Percentiles rank a stretch among this genome's conserved stretches.
These are phyloP conservation scores for Bretschneidera sinensis DNA, from an alignment of 345 rosid genomes.

Conservation along the genomic window DNA sequence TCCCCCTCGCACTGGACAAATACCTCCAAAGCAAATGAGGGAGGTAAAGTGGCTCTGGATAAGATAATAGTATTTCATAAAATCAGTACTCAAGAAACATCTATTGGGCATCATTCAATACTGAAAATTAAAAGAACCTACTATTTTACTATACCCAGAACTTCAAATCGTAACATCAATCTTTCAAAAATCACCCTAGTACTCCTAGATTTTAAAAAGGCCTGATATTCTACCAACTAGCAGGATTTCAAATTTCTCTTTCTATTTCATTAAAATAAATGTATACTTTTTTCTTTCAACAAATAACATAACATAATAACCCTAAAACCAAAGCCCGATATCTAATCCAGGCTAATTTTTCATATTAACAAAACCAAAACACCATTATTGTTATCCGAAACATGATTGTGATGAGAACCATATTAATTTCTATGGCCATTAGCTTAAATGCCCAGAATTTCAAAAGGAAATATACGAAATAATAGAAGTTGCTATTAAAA, in stretches of 20 bases:
- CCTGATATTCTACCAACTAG: too few species aligned
- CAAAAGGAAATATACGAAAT: neutral
- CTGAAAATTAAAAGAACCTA: neutral
- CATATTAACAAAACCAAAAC: too few species aligned
- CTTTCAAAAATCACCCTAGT: too few species aligned
- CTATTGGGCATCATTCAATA: neutral
- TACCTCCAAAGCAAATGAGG: conserved; percentile 97
- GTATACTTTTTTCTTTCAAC: neutral
- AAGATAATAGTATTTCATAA: conserved; percentile 6
- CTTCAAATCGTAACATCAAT: neutral
- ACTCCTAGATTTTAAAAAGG: too few species aligned
- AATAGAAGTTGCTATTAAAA: neutral
- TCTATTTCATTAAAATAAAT: too few species aligned
- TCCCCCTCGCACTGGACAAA: conserved; percentile 93
- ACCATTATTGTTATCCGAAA: too few species aligned
- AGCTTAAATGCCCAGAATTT: neutral
- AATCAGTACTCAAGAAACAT: neutral
- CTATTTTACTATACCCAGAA: neutral
- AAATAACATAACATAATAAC: neutral
- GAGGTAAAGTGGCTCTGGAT: conserved; percentile 91
- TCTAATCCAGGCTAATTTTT: neutral
- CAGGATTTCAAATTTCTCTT: neutral
- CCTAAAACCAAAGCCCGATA: too few species aligned
- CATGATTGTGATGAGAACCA: neutral
- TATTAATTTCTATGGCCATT: too few species aligned